Evolutionary conservation across 208 protist genomes (phyloP).

Genomic region (Leishmania mexicana): DNA sequence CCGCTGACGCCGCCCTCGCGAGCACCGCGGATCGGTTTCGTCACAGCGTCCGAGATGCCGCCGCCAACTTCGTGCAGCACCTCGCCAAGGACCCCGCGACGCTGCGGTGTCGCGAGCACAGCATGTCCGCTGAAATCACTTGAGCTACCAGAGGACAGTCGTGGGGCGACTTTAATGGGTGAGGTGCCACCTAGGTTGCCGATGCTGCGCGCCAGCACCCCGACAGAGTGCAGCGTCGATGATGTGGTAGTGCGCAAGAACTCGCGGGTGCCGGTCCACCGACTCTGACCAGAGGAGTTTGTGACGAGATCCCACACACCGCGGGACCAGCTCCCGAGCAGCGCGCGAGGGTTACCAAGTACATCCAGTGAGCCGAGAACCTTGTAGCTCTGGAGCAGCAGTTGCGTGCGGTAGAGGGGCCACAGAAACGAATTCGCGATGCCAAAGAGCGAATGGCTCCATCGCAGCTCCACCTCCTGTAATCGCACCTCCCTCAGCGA

Average conservation of each 20-base stretch:
- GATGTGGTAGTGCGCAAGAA: slow-evolving; percentile 61
- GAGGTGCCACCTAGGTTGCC: slow-evolving; percentile 36
- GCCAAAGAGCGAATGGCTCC: slow-evolving; percentile 19
- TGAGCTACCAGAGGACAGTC: neutral
- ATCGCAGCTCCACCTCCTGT: slow-evolving; percentile 42
- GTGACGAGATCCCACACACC: slow-evolving; percentile 63
- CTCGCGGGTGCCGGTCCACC: slow-evolving; percentile 45
- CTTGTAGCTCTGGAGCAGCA: slow-evolving; percentile 77
- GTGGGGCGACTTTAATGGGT: neutral
- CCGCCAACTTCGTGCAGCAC: slow-evolving; percentile 39
- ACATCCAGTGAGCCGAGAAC: slow-evolving; percentile 76
- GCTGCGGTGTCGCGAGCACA: neutral
- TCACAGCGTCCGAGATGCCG: slow-evolving; percentile 51
- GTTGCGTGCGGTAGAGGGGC: slow-evolving; percentile 57
- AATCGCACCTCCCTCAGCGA: slow-evolving; percentile 34
- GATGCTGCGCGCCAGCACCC: slow-evolving; percentile 61
- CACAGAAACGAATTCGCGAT: slow-evolving; percentile 43
- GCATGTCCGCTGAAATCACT: neutral
- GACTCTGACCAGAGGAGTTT: slow-evolving; percentile 36
- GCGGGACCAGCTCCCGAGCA: slow-evolving; percentile 56
- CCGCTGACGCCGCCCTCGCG: slow-evolving; percentile 47
- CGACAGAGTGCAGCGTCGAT: slow-evolving; percentile 75
- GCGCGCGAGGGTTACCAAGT: slow-evolving; percentile 70
- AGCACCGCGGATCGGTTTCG: slow-evolving; percentile 46
- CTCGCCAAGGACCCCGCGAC: slow-evolving; percentile 37